Conservation (phyloP, 2,329 filamentous ascomycete species). For the Cladosporium velox region DNA sequence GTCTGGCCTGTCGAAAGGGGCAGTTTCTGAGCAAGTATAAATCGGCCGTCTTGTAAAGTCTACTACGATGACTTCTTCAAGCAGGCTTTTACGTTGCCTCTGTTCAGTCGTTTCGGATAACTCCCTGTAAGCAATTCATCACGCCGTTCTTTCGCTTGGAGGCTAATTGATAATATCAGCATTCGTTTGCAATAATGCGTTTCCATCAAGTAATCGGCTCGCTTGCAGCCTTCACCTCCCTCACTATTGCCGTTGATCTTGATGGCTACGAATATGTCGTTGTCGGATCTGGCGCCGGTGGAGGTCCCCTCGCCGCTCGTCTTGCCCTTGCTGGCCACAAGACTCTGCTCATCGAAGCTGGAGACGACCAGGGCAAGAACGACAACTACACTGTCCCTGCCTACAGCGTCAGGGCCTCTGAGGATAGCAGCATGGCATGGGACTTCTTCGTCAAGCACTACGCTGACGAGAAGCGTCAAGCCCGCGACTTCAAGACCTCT, state of each 20-base stretch:
- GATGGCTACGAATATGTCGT: slow-evolving; percentile 61
- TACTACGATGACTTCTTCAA: slow-evolving; percentile 21
- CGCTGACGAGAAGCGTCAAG: slow-evolving; percentile 54
- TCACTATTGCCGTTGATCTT: slow-evolving; percentile 22
- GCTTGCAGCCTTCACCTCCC: slow-evolving; percentile 21
- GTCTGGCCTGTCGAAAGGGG: slow-evolving; percentile 18
- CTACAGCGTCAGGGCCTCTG: slow-evolving; percentile 55
- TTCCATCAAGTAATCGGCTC: slow-evolving; percentile 23
- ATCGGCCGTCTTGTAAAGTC: slow-evolving; percentile 15
- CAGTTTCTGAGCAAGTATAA: slow-evolving; percentile 21
- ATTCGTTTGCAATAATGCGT: slow-evolving; percentile 21
- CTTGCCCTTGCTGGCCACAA: slow-evolving; percentile 62
- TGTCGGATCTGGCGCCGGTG: slow-evolving; percentile 62
- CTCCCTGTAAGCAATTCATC: slow-evolving; percentile 17
- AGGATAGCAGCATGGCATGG: slow-evolving; percentile 60
- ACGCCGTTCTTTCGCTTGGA: slow-evolving; percentile 13
- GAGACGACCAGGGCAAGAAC: slow-evolving; percentile 57
- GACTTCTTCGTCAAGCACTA: slow-evolving; percentile 67
- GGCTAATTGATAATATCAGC: slow-evolving; percentile 18
- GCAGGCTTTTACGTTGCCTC: slow-evolving; percentile 21
- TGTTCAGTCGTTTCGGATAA: slow-evolving; percentile 21
- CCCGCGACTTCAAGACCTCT: slow-evolving; percentile 60
- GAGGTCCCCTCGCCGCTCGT: slow-evolving; percentile 58
- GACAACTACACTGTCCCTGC: slow-evolving; percentile 58
- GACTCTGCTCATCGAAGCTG: slow-evolving; percentile 63